Conservation (phyloP, 163 green algal species). For the Scenedesmus sp. region DNA sequence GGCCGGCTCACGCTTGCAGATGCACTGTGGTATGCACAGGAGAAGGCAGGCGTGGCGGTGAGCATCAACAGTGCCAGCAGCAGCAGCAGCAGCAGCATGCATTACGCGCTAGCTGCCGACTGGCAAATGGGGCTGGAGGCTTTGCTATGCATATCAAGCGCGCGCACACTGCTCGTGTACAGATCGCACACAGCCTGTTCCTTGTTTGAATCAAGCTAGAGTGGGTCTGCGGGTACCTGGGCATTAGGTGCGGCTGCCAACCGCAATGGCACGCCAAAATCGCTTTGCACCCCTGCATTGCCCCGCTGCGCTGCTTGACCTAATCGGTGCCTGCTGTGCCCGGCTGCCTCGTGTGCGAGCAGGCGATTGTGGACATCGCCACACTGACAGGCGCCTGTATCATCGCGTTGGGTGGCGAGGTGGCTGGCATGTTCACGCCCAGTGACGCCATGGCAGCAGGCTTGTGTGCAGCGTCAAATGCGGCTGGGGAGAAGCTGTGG, state of each 20-base stretch:
- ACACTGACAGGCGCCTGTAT: slow-evolving; percentile 95
- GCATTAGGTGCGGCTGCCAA: too few relatives aligned
- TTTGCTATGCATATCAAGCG: too few relatives aligned
- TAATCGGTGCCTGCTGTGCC: neutral
- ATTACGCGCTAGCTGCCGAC: neutral
- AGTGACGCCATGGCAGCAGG: slow-evolving; percentile 77
- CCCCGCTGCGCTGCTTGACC: too few relatives aligned
- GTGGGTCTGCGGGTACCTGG: too few relatives aligned
- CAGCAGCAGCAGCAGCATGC: neutral
- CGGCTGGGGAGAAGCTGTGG: slow-evolving; percentile 83
- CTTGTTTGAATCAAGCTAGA: too few relatives aligned
- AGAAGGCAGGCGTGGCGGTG: slow-evolving; percentile 47
- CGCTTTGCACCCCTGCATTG: too few relatives aligned
- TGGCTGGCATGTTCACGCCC: slow-evolving; percentile 80
- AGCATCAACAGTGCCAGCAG: neutral
- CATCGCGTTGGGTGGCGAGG: slow-evolving; percentile 68
- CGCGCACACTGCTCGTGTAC: too few relatives aligned
- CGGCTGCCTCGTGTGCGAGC: neutral
- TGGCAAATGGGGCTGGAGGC: too few relatives aligned
- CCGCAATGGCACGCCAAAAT: too few relatives aligned
- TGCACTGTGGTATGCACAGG: slow-evolving; percentile 93
- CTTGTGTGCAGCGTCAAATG: slow-evolving; percentile 70
- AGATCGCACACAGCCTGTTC: too few relatives aligned
- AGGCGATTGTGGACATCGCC: slow-evolving; percentile 91
- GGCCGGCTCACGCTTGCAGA: slow-evolving; percentile 96